Evolutionary conservation across 108 stramenopile genomes (phyloP).

Genomic region (Skeletonema grethae): DNA sequence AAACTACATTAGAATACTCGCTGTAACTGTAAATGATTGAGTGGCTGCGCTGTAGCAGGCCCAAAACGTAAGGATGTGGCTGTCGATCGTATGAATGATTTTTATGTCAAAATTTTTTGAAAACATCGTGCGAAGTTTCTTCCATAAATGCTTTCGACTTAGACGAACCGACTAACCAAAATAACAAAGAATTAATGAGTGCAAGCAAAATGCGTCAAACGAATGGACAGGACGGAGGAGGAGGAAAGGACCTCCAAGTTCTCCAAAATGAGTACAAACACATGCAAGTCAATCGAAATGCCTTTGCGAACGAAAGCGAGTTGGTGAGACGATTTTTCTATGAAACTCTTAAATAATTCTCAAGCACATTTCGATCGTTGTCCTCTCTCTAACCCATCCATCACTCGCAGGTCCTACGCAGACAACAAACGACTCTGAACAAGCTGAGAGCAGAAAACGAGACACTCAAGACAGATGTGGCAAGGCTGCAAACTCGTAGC

Average conservation of each 20-base stretch:
- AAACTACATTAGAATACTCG: too few species aligned
- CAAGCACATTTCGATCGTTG: neutral
- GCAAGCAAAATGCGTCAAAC: neutral
- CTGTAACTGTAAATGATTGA: too few species aligned
- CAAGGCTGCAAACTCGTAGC: constrained; percentile 64
- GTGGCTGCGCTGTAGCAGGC: too few species aligned
- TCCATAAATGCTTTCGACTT: too few species aligned
- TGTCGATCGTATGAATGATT: too few species aligned
- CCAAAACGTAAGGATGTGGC: too few species aligned
- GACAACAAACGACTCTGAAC: constrained; percentile 77
- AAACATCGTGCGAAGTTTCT: too few species aligned
- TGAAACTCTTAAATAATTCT: too few species aligned
- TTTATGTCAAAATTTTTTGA: too few species aligned
- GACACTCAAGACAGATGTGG: constrained; percentile 77
- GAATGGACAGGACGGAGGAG: constrained; percentile 1
- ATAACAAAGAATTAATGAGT: neutral
- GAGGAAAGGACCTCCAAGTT: constrained; percentile 57
- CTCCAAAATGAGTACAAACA: constrained; percentile 85
- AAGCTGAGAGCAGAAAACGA: constrained; percentile 78
- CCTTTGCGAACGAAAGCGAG: constrained; percentile 77
- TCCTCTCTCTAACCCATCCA: neutral
- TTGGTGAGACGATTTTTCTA: constrained; percentile 23
- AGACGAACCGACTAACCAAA: too few species aligned
- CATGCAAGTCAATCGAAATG: constrained; percentile 87
- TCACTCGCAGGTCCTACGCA: constrained; percentile 59